phyloP scores from a whole-genome alignment of 2,329 filamentous ascomycete genomes.

The Bipolaris victoriae region DNA sequence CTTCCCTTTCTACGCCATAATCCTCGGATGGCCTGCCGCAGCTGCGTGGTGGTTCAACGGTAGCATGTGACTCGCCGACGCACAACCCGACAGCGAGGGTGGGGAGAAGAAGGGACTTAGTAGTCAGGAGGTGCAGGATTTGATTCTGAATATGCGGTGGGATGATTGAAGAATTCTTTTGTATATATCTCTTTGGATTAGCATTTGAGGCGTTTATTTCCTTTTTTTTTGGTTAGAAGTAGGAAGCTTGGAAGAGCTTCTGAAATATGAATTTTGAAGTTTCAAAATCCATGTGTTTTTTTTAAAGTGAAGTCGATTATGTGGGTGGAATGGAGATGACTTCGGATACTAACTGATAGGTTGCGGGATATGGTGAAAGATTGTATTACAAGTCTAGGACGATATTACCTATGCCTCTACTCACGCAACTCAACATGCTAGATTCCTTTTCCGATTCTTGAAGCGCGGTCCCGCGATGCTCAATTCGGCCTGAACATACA shows the following conservation, averaged over 20 bases:
- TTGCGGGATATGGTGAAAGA: too few relatives aligned
- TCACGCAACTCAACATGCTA: slow-evolving; percentile 49
- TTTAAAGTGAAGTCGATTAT: too few relatives aligned
- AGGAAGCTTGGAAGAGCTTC: too few relatives aligned
- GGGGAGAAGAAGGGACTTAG: slow-evolving; percentile 13
- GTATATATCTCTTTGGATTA: not conserved
- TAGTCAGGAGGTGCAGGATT: slow-evolving; percentile 30
- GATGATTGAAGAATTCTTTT: slow-evolving; percentile 28
- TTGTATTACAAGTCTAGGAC: slow-evolving; percentile 36
- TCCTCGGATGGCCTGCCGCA: slow-evolving; percentile 46
- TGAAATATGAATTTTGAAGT: too few relatives aligned
- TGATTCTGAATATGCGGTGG: slow-evolving; percentile 40
- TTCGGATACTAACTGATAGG: not conserved
- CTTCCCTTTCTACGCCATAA: slow-evolving; percentile 34
- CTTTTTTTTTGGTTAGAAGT: not conserved
- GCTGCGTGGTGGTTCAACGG: slow-evolving; percentile 35
- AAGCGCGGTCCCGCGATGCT: slow-evolving; percentile 50
- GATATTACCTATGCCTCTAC: slow-evolving; percentile 43
- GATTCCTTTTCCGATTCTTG: slow-evolving; percentile 45
- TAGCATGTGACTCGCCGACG: slow-evolving; percentile 39
- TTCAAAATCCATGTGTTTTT: too few relatives aligned
- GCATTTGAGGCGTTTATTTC: not conserved
- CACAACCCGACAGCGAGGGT: slow-evolving; percentile 12
- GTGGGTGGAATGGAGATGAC: not conserved
- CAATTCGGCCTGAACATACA: slow-evolving; percentile 47